Evolutionary conservation across 768 basidiomycete genomes (phyloP).

Genomic region (Boletus barrowsii): DNA sequence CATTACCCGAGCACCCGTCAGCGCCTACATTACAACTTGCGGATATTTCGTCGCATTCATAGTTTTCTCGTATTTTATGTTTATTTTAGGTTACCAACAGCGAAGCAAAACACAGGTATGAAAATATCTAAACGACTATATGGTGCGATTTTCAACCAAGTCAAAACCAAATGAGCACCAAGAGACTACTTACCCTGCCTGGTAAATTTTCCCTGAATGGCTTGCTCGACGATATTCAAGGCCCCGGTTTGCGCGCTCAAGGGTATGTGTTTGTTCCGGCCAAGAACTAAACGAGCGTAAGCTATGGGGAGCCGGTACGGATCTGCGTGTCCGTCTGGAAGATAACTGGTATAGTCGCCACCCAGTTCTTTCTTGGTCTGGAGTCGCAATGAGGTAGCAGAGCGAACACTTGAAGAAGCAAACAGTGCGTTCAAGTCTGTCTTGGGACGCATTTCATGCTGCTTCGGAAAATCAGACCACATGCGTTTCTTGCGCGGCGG

Average conservation of each 20-base stretch:
- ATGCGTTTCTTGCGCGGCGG: constrained; percentile 5
- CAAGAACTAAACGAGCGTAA: constrained; percentile 42
- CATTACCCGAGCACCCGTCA: constrained; percentile 1
- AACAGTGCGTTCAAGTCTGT: constrained; percentile 24
- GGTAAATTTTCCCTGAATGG: constrained; percentile 5
- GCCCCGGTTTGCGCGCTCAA: constrained; percentile 39
- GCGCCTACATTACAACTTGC: constrained; percentile 13
- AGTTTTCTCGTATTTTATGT: constrained; percentile 27
- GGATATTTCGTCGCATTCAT: constrained; percentile 7
- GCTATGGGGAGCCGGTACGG: constrained; percentile 37
- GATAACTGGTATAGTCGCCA: constrained; percentile 52
- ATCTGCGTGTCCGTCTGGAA: constrained; percentile 28
- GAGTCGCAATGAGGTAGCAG: constrained; percentile 17
- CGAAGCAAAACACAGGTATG: background rate
- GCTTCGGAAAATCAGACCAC: background rate
- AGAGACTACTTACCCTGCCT: constrained; percentile 11
- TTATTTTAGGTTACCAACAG: constrained; percentile 22
- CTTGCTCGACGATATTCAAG: constrained; percentile 36
- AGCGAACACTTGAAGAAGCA: background rate
- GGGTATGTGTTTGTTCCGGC: constrained; percentile 41
- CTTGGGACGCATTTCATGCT: constrained; percentile 20
- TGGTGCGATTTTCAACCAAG: background rate
- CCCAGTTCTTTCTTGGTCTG: constrained; percentile 37
- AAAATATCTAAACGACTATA: constrained; percentile 12
- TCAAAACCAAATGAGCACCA: background rate